Conservation (phyloP, 2,329 filamentous ascomycete species). For the Microdochium paspali region DNA sequence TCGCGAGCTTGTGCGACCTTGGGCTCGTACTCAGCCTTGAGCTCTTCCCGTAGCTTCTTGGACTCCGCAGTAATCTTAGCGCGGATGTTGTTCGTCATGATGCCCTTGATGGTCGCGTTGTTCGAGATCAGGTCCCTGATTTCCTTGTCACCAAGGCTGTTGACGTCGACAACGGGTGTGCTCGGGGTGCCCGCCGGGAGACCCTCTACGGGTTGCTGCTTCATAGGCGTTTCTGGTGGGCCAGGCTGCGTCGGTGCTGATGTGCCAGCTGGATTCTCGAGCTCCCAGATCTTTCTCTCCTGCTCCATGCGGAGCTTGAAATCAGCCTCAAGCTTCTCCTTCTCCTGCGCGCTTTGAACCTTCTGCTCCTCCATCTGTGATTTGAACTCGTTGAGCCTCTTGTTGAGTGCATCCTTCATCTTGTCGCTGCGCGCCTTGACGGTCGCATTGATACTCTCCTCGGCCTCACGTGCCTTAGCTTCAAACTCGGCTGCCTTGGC, state of each 20-base stretch:
- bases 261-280: constrained; percentile 13
- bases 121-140: constrained; percentile 46
- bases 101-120: constrained; percentile 47
- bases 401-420: constrained; percentile 60
- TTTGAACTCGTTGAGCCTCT: constrained; percentile 60
- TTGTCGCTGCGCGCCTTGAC: constrained; percentile 58
- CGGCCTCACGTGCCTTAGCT: constrained; percentile 52
- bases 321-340: constrained; percentile 39
- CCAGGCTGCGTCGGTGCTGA: background rate
- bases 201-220: constrained; percentile 26
- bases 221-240: constrained; percentile 28
- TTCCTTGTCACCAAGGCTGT: constrained; percentile 42
- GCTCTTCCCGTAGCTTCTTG: constrained; percentile 47
- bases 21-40: constrained; percentile 39
- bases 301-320: constrained; percentile 46
- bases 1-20: constrained; percentile 46
- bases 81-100: constrained; percentile 53
- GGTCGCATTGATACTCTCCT: constrained; percentile 49
- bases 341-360: constrained; percentile 32
- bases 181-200: constrained; percentile 18
- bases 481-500: constrained; percentile 56
- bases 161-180: constrained; percentile 28
- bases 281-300: constrained; percentile 52
- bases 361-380: constrained; percentile 37
- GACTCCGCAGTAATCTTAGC: constrained; percentile 60